phyloP scores from a whole-genome alignment of 2,329 filamentous ascomycete species.

The Fusarium acutatum region DNA sequence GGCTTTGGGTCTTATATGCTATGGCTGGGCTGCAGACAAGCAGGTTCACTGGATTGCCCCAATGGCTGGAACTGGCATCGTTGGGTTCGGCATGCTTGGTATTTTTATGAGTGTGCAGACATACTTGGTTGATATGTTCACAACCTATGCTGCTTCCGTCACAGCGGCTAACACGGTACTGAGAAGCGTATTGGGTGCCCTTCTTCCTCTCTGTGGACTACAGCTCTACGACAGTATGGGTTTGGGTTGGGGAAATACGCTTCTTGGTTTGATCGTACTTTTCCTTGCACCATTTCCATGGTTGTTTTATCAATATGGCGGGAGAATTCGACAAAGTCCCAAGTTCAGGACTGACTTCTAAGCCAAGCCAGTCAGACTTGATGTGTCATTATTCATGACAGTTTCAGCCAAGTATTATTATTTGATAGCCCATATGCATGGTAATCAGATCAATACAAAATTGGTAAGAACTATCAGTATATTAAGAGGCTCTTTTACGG shows the following conservation, averaged over 20 bases:
- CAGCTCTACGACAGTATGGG: background rate
- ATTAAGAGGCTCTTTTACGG: rapidly evolving
- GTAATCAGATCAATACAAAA: background rate
- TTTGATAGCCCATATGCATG: background rate
- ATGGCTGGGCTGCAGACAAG: background rate
- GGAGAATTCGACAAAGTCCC: background rate
- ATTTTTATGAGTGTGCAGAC: background rate
- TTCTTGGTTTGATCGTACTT: background rate
- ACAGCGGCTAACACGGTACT: background rate
- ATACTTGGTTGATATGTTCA: background rate
- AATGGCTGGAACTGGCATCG: background rate
- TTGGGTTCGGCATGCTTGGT: background rate
- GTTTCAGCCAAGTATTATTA: background rate
- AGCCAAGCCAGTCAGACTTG: background rate
- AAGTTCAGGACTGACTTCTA: background rate
- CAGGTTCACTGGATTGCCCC: background rate
- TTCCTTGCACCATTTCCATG: background rate
- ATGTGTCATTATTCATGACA: background rate
- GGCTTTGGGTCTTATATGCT: background rate
- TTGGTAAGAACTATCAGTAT: background rate
- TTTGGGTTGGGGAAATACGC: background rate
- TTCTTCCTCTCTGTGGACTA: background rate
- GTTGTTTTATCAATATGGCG: background rate
- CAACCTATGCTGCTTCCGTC: background rate
- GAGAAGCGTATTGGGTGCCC: background rate